Evolutionary conservation across 352 stramenopile species (phyloP).

Genomic region (Poterioochromonas sp.): DNA sequence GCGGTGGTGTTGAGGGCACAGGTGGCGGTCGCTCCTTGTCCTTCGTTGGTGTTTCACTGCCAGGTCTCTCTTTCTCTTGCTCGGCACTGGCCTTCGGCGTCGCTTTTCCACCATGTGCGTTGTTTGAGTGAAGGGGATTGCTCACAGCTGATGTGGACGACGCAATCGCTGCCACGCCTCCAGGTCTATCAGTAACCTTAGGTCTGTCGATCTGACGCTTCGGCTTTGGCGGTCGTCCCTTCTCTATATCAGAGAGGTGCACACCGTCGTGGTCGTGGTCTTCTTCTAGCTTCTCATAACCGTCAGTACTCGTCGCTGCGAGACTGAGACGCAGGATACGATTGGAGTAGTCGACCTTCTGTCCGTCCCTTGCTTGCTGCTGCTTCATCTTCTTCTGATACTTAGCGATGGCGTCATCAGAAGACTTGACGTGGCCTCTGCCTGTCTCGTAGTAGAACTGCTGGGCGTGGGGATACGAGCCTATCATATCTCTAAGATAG

Average conservation of each 20-base stretch:
- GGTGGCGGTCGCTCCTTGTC: background rate
- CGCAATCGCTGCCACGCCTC: background rate
- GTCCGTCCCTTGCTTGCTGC: background rate
- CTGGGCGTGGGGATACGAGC: conserved; percentile 9
- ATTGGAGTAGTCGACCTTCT: background rate
- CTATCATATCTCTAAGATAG: background rate
- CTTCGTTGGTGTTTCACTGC: background rate
- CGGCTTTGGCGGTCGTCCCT: too few species aligned
- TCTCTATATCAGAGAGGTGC: too few species aligned
- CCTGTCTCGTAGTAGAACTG: conserved; percentile 6
- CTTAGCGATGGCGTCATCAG: background rate
- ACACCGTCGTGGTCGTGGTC: too few species aligned
- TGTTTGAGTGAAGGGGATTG: background rate
- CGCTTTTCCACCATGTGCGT: background rate
- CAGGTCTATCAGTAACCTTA: background rate
- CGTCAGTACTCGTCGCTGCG: background rate
- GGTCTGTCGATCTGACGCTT: too few species aligned
- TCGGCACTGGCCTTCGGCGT: background rate
- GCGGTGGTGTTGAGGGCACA: background rate
- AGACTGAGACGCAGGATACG: background rate
- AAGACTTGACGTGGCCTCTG: background rate
- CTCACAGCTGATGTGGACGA: background rate
- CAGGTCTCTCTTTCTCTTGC: background rate
- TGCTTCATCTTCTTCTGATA: background rate
- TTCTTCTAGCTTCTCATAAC: background rate